Conservation (phyloP, 768 basidiomycete species). For the Boletus rufocinnamomeus region DNA sequence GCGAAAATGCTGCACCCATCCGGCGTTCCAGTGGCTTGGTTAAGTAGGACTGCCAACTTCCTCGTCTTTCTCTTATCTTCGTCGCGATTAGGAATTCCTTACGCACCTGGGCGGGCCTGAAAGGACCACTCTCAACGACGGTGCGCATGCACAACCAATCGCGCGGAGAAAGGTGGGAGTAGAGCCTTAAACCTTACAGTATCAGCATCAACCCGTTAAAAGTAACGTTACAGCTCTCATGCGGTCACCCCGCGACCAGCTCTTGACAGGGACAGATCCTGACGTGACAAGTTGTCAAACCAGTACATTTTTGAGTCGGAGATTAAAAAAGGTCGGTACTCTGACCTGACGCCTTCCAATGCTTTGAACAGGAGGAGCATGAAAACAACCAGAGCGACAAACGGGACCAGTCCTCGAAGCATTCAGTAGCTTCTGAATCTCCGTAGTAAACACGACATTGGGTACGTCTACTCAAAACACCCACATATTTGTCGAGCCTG, state of each 20-base stretch:
- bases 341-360: no score
- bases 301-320: not conserved
- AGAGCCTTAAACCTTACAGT: not conserved
- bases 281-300: not conserved
- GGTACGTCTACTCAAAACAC: no score
- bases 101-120: conserved; percentile 2
- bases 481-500: no score
- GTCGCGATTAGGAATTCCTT: not conserved
- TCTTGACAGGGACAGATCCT: not conserved
- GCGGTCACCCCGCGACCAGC: not conserved
- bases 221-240: conserved; percentile 6
- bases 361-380: no score
- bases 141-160: not conserved
- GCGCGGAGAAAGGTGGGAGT: not conserved
- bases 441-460: not conserved
- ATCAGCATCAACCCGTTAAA: not conserved
- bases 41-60: not conserved
- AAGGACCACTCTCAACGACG: not conserved
- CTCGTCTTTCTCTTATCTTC: not conserved
- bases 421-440: not conserved
- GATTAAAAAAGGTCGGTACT: not conserved
- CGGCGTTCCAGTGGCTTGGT: not conserved
- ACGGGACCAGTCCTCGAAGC: not conserved
- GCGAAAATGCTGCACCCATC: not conserved
- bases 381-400: not conserved